Conservation (phyloP, 768 basidiomycete species). For the Tricholoma bakamatsutake region DNA sequence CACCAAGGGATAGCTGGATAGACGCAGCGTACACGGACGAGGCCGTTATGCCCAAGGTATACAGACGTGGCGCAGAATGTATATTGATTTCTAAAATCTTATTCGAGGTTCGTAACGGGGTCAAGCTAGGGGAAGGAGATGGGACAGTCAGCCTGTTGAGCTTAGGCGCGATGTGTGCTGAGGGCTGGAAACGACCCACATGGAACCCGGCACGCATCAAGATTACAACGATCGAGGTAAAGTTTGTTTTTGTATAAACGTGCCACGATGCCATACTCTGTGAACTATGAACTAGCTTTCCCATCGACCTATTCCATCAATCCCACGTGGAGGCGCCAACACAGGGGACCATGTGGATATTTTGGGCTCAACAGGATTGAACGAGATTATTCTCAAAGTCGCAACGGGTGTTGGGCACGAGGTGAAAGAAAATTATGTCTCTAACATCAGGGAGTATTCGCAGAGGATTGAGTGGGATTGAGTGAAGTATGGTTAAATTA, state of each 20-base stretch:
- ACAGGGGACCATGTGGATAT: constrained; percentile 91
- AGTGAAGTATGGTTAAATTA: constrained; percentile 3
- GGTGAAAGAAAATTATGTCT: constrained; percentile 64
- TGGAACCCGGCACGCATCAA: constrained; percentile 94
- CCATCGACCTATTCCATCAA: constrained; percentile 66
- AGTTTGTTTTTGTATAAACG: constrained; percentile 7
- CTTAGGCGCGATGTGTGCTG: constrained; percentile 93
- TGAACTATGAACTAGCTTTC: constrained; percentile 51
- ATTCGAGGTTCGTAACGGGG: constrained; percentile 66
- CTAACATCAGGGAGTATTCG: constrained; percentile 73
- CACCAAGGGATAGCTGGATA: constrained; percentile 69
- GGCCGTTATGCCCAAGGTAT: constrained; percentile 47
- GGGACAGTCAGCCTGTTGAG: constrained; percentile 86
- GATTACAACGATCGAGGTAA: constrained; percentile 81
- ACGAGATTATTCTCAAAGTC: constrained; percentile 87
- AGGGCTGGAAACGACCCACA: constrained; percentile 83
- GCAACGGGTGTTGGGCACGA: constrained; percentile 79
- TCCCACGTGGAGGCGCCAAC: constrained; percentile 85
- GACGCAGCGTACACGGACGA: constrained; percentile 79
- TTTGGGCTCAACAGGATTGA: constrained; percentile 71
- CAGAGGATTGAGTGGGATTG: constrained; percentile 75
- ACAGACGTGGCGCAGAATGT: constrained; percentile 1
- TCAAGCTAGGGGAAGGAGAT: constrained; percentile 93
- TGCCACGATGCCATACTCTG: background rate
- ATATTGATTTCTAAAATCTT: background rate